These are phyloP conservation scores for Leavenworthia alabamica DNA, from an alignment of 345 rosid genomes.

Conservation along the genomic window DNA sequence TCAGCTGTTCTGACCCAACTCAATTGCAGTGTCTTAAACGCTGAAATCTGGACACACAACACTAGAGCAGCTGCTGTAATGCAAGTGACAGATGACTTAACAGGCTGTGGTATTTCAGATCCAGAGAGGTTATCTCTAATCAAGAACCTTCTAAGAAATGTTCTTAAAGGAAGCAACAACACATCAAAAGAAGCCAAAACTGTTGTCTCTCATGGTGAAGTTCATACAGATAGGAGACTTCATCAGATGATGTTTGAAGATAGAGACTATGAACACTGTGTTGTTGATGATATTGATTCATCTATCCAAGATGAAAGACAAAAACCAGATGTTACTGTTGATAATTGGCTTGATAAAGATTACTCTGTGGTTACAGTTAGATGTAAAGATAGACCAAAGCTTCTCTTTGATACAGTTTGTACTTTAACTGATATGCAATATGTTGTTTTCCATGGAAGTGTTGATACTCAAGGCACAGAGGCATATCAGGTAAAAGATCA, in stretches of 20 bases:
- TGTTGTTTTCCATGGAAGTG: constrained; percentile 84
- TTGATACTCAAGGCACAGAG: constrained; percentile 61
- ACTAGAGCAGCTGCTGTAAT: constrained; percentile 85
- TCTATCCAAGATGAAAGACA: constrained; percentile 58
- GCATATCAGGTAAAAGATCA: constrained; percentile 60
- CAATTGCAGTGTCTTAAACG: constrained; percentile 71
- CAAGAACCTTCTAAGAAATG: constrained; percentile 64
- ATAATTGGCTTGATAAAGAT: constrained; percentile 73
- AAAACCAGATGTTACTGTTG: constrained; percentile 70
- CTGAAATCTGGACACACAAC: constrained; percentile 96
- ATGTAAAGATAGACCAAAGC: constrained; percentile 89
- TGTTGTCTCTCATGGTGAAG: constrained; percentile 49
- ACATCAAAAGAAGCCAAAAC: constrained; percentile 62
- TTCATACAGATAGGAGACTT: constrained; percentile 81
- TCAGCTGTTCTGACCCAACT: constrained; percentile 77
- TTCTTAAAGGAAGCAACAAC: constrained; percentile 75
- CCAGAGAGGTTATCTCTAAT: constrained; percentile 57
- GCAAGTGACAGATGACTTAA: constrained; percentile 71
- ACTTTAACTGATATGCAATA: constrained; percentile 95
- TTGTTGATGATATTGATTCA: constrained; percentile 38
- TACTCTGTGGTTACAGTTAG: constrained; percentile 77
- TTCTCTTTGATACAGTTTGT: constrained; percentile 79
- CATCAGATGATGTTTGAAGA: constrained; percentile 99
- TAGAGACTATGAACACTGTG: constrained; percentile 69
- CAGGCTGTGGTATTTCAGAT: constrained; percentile 57